Evolutionary conservation across 371 early-diverging fungal species (phyloP).

Genomic region (Circinella umbellata): DNA sequence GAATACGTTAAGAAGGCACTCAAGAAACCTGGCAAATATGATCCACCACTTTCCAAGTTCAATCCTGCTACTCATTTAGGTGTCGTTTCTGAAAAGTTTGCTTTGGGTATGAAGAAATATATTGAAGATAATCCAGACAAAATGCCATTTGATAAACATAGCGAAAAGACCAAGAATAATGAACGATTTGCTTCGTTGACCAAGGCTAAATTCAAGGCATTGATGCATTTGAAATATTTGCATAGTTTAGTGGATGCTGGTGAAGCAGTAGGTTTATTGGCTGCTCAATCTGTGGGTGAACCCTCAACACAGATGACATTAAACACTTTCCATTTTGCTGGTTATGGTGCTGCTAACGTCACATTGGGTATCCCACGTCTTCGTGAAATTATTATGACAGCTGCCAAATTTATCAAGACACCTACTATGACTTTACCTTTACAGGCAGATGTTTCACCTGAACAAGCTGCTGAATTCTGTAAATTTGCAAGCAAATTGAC

Average conservation of each 20-base stretch:
- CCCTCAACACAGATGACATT: slow-evolving; percentile 99
- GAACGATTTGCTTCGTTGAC: slow-evolving; percentile 60
- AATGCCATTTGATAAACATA: slow-evolving; percentile 58
- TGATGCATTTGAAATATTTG: slow-evolving; percentile 95
- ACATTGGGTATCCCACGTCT: slow-evolving; percentile 99
- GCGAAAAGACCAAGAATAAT: slow-evolving; percentile 55
- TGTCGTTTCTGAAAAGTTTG: slow-evolving; percentile 88
- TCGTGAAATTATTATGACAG: slow-evolving; percentile 99
- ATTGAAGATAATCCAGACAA: slow-evolving; percentile 71
- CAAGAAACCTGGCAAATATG: slow-evolving; percentile 77
- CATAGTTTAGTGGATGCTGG: slow-evolving; percentile 97
- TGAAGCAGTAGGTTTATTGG: slow-evolving; percentile 98
- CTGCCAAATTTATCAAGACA: slow-evolving; percentile 93
- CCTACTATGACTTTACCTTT: slow-evolving; percentile 94
- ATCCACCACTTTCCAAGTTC: slow-evolving; percentile 81
- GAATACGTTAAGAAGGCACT: slow-evolving; percentile 80
- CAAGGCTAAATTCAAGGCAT: slow-evolving; percentile 78
- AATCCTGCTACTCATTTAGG: slow-evolving; percentile 89
- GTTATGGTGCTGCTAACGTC: slow-evolving; percentile 99
- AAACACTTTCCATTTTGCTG: slow-evolving; percentile 99
- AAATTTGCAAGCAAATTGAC: slow-evolving; percentile 70
- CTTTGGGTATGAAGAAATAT: slow-evolving; percentile 70
- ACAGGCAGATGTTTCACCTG: slow-evolving; percentile 62
- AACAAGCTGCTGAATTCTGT: slow-evolving; percentile 66
- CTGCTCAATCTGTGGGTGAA: slow-evolving; percentile 99